Conservation (phyloP, 1,139 yeast genomes). For the Suhomyces atakaporum region DNA sequence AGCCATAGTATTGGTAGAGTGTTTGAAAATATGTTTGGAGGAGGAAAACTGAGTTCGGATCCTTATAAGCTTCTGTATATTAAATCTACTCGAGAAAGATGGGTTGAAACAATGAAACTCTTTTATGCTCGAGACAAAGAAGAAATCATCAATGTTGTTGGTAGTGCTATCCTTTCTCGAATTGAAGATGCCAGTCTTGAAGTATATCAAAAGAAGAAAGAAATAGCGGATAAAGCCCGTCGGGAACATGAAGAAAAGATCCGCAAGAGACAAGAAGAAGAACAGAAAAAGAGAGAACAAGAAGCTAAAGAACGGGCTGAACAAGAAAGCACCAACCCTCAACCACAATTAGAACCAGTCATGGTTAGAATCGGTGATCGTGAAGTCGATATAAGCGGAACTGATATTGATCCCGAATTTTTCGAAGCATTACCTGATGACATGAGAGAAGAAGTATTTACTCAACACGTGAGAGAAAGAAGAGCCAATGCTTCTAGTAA, state of each 20-base stretch:
- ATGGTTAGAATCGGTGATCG: conserved; percentile 76
- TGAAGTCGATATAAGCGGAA: conserved; percentile 82
- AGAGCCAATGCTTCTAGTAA: conserved; percentile 53
- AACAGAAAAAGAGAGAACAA: conserved; percentile 35
- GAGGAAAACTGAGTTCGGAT: conserved; percentile 12
- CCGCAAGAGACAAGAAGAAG: conserved; percentile 33
- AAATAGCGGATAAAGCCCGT: conserved; percentile 29
- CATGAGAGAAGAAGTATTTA: conserved; percentile 88
- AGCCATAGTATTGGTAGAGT: conserved; percentile 12
- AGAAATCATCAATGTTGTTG: conserved; percentile 43
- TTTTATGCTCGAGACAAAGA: conserved; percentile 44
- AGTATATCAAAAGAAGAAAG: conserved; percentile 29
- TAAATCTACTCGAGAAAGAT: conserved; percentile 65
- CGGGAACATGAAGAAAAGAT: conserved; percentile 29
- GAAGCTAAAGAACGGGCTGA: conserved; percentile 40
- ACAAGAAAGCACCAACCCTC: conserved; percentile 20
- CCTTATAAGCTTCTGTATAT: conserved; percentile 35
- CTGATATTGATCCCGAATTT: conserved; percentile 91
- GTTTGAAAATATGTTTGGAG: conserved; percentile 14
- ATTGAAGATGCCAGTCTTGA: conserved; percentile 52
- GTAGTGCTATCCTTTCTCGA: conserved; percentile 53
- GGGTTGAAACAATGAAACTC: conserved; percentile 61
- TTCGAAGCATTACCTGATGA: conserved; percentile 90
- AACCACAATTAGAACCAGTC: conserved; percentile 45
- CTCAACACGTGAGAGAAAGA: conserved; percentile 78